phyloP scores from a whole-genome alignment of 2,329 filamentous ascomycete genomes.

The Blastomyces percursus region DNA sequence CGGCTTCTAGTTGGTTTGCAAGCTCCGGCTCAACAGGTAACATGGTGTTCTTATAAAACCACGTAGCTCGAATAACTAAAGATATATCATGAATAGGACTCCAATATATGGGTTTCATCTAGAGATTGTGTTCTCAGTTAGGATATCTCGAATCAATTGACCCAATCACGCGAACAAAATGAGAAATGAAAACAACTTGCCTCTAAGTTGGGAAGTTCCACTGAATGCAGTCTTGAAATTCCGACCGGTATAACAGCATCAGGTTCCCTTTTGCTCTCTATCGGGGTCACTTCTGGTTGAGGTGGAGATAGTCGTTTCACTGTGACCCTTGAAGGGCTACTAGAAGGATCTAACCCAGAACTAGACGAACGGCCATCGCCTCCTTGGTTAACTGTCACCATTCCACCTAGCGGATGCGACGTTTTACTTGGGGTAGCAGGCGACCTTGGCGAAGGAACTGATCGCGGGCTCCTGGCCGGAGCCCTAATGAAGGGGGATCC shows the following conservation, averaged over 20 bases:
- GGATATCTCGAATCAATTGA: background rate
- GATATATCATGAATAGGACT: slow-evolving; percentile 83
- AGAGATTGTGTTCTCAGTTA: slow-evolving; percentile 21
- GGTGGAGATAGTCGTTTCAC: slow-evolving; percentile 3
- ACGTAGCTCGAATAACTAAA: slow-evolving; percentile 72
- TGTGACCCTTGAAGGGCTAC: slow-evolving; percentile 9
- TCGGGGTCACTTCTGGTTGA: background rate
- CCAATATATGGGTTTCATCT: slow-evolving; percentile 98
- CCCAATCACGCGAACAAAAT: background rate
- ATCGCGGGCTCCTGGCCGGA: slow-evolving; percentile 20
- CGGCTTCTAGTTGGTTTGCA: slow-evolving; percentile 85
- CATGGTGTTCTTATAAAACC: slow-evolving; percentile 98
- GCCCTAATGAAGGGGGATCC: slow-evolving; percentile 41
- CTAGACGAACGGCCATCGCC: background rate
- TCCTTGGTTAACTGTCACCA: background rate
- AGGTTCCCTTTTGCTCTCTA: slow-evolving; percentile 22
- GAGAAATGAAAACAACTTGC: slow-evolving; percentile 14
- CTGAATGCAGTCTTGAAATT: slow-evolving; percentile 78
- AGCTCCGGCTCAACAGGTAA: slow-evolving; percentile 72
- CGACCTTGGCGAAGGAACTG: slow-evolving; percentile 6
- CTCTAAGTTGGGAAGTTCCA: slow-evolving; percentile 63
- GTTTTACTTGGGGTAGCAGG: background rate
- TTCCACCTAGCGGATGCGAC: slow-evolving; percentile 1
- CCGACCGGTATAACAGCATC: slow-evolving; percentile 66
- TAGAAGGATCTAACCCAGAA: background rate